A percentile compares a stretch with the other conserved stretches of the same genome.
phyloP scores from a whole-genome alignment of 1,139 yeast genomes.

The Arxiozyma heterogenica region DNA sequence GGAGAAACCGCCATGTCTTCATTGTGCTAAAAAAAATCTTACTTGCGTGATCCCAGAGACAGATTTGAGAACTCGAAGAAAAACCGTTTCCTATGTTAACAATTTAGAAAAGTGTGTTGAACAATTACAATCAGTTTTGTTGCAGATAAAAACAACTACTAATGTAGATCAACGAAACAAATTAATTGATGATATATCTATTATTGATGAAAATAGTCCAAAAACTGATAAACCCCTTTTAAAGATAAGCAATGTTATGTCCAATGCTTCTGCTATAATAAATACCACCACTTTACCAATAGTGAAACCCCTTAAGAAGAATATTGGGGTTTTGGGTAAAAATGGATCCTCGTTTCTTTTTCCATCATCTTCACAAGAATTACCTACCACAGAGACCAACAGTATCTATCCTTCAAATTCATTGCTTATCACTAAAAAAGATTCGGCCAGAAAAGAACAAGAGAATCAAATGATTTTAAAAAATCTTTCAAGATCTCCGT shows the following conservation, averaged over 20 bases:
- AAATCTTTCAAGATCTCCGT: conserved; percentile 40
- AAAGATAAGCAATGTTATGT: background rate
- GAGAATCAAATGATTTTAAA: conserved; percentile 39
- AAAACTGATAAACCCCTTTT: background rate
- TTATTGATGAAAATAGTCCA: conserved; percentile 4
- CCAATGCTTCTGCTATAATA: background rate
- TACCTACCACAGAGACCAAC: conserved; percentile 1
- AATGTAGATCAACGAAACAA: conserved; percentile 9
- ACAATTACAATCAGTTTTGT: conserved; percentile 16
- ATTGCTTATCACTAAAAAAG: conserved; percentile 14
- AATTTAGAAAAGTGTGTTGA: conserved; percentile 24
- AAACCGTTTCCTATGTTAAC: conserved; percentile 40
- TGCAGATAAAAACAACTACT: conserved; percentile 9
- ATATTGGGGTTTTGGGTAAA: background rate
- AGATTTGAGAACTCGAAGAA: conserved; percentile 44
- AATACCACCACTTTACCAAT: background rate
- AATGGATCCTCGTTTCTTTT: background rate
- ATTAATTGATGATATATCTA: conserved; percentile 9
- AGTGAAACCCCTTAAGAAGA: background rate
- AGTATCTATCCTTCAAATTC: conserved; percentile 26
- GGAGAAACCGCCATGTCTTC: conserved; percentile 38
- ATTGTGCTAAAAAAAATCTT: conserved; percentile 37
- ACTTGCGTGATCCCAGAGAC: conserved; percentile 39
- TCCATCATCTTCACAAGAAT: background rate
- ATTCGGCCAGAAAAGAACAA: conserved; percentile 7